Evolutionary conservation across 805 yeast genomes (phyloP), one percentile per base, ranked within the genome.

Genomic region (Peterozyma xylosa): DNA sequence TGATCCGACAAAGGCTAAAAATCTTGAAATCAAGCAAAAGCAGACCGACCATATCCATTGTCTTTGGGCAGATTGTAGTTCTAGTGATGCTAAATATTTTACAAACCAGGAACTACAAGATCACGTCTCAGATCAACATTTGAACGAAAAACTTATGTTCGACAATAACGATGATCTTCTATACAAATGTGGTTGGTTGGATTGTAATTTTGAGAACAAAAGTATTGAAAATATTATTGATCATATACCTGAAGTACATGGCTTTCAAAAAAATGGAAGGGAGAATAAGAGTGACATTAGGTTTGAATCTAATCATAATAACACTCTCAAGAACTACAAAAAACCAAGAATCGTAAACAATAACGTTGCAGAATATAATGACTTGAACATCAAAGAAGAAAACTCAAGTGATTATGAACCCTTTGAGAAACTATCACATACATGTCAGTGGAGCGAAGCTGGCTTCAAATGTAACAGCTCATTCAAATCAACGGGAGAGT

Each of bases 101-200:
- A n/a, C 44, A 11, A 41, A 45, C 30, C 17, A 41, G 13, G 42
- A 41, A 15, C 16, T 45, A 17, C 41, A 37, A 16, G 30, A 32
- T 4, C 47, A 45, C 38, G 36, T 45, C 6, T 32, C 33, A 14
- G 27, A 45, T n/a, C 37, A 30, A n/a, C 34, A 29, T 41, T n/a
- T 34, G 30, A 32, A 32, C 15, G 9, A 32, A 5, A 32, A 10
- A 9, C 13, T 4, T 32, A 5, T 9, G 5, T 32, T 10, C 9
- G 13, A 11, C 13, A 14, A 10, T 5, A 14, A 5, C 9, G 34
- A 32, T 32, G 15, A 11, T 32, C 34, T 32, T 14, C 27, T 18
- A 9, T 67, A 60, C 41, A 66, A 71, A 40, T 89, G 96, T 64
- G 87, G 80, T 54, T 88, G 96, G 96, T 63, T 68, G 45, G 71